phyloP scores from a whole-genome alignment of 108 stramenopile species.

The Conticribra guillardii region DNA sequence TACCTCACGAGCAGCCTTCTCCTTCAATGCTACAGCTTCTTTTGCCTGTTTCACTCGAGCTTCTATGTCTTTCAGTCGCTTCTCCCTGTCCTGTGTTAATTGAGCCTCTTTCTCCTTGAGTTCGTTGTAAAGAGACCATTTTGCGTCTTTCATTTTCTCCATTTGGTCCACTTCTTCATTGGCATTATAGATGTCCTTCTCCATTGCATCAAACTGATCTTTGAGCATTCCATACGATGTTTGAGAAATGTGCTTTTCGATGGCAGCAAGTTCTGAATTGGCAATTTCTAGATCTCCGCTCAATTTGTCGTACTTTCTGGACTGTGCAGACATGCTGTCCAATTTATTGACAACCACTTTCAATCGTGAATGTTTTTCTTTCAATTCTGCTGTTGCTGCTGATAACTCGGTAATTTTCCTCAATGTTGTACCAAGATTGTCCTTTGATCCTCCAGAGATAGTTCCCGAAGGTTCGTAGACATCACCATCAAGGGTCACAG shows the following conservation, averaged over 20 bases:
- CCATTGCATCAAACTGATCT: slow-evolving; percentile 74
- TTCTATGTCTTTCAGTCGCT: slow-evolving; percentile 77
- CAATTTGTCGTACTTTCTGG: slow-evolving; percentile 64
- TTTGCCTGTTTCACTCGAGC: slow-evolving; percentile 71
- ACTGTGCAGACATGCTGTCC: slow-evolving; percentile 53
- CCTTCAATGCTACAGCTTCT: slow-evolving; percentile 55
- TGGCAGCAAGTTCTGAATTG: slow-evolving; percentile 66
- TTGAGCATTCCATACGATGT: slow-evolving; percentile 83
- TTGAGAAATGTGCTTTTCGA: slow-evolving; percentile 90
- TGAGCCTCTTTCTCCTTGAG: slow-evolving; percentile 85
- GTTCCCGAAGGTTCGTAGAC: slow-evolving; percentile 98
- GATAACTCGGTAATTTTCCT: slow-evolving; percentile 70
- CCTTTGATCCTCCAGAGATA: slow-evolving; percentile 92
- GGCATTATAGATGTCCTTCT: slow-evolving; percentile 69
- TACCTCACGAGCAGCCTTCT: slow-evolving; percentile 73
- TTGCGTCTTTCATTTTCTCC: slow-evolving; percentile 73
- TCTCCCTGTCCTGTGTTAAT: slow-evolving; percentile 77
- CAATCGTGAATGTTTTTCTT: slow-evolving; percentile 51
- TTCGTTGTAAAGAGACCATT: slow-evolving; percentile 83
- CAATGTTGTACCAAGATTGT: slow-evolving; percentile 83
- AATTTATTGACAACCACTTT: slow-evolving; percentile 54
- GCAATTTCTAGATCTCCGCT: slow-evolving; percentile 75
- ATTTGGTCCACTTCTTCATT: slow-evolving; percentile 63
- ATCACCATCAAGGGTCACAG: slow-evolving; percentile 97
- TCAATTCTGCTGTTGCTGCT: slow-evolving; percentile 54